Conservation (phyloP, 2,329 filamentous ascomycete species). For the Curvularia sp. region DNA sequence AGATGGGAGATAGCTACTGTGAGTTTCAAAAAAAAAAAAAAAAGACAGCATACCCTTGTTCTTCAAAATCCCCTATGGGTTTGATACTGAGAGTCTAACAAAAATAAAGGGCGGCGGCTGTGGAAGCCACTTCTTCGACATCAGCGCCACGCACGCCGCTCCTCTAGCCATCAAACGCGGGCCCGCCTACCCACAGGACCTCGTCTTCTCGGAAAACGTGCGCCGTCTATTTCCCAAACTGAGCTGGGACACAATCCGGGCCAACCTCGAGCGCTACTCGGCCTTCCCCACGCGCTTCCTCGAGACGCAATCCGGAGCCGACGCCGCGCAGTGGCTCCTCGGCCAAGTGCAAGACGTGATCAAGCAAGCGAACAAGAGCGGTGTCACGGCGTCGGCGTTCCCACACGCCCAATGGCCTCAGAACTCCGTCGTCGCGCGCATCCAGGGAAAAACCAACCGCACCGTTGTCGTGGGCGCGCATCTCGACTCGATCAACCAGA, state of each 20-base stretch:
- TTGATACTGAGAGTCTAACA: not conserved
- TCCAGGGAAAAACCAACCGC: conserved; percentile 81
- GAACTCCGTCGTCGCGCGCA: conserved; percentile 85
- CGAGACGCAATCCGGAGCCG: conserved; percentile 61
- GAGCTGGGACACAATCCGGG: not conserved
- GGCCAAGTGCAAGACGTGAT: conserved; percentile 72
- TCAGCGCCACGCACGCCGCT: not conserved
- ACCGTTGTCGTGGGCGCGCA: conserved; percentile 89
- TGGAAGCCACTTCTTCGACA: not conserved
- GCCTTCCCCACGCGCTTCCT: conserved; percentile 37
- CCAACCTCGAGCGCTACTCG: conserved; percentile 16
- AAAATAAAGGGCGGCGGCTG: not conserved
- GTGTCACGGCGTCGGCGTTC: not conserved
- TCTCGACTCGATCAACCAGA: conserved; percentile 55
- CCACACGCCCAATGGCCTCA: conserved; percentile 49
- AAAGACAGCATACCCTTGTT: conserved; percentile 8
- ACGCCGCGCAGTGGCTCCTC: conserved; percentile 88
- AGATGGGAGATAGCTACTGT: conserved; percentile 27
- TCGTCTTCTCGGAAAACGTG: not conserved
- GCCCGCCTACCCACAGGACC: not conserved
- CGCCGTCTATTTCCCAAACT: not conserved
- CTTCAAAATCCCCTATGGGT: not conserved
- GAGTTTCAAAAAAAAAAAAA: no score
- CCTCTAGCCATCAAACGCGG: not conserved
- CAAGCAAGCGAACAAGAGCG: conserved; percentile 64